Base-by-base conservation (phyloP, 306 rosid genomes). In the Lathyrus aphaca region DNA sequence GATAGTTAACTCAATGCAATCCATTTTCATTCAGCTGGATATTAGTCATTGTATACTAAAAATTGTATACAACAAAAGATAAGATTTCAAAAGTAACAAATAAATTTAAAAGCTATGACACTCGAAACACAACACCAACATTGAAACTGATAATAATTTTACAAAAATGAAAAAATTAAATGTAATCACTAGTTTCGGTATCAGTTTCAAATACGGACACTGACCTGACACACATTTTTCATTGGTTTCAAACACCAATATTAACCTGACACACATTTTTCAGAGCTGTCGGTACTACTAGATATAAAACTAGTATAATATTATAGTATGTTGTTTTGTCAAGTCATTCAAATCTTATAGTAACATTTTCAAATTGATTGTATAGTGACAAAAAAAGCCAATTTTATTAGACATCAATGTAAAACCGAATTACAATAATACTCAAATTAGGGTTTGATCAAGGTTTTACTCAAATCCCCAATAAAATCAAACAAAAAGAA, bases 391-490 rank as follows among this genome's bases (percentile, higher is more conserved):
- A 43, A 43, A 43, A 43, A 4, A 13, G 48, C 5, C 16, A 39
- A 43, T 13, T 43, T 43, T 43, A 43, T 43, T 4, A 5, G 7
- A 44, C 14, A 2, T 13, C 5, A 44, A 15, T 13, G 7, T 44
- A 44, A 43, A 43, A 43, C 7, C 6, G 13, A 5, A 13, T 44
- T 25, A 25, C 29, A 39, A 1, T 6, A 35, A 35, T 35, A 25
- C 29, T 25, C 29, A 25, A 67, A 67, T 14, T 61, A 61, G 60
- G 74, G 74, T 58, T 57, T 67, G 62, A 25, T 38, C 8, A 70
- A 54, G 43, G 14, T 17, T 65, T 51, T 53, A 54, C 66, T 51
- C 61, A 53, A 69, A 78, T 39, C 23, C 44, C 60, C 73, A 65
- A 56, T 60, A 40, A 37, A 37, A 4, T 12, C 32, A 64, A 68